phyloP scores from a whole-genome alignment of 2,329 filamentous ascomycete genomes.

The Fulvia fulva region DNA sequence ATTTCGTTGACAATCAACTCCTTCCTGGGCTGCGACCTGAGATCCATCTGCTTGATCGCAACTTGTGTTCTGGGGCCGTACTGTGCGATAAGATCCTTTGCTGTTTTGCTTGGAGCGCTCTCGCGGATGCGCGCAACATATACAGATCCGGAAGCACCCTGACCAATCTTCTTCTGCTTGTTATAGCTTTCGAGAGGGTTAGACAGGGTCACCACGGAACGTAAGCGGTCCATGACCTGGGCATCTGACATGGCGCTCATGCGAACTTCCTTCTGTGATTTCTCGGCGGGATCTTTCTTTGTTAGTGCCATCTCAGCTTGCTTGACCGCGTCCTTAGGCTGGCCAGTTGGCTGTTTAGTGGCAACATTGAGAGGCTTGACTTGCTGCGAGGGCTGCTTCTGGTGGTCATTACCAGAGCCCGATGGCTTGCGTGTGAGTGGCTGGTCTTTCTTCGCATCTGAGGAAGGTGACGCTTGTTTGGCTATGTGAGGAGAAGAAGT shows the following conservation, averaged over 20 bases:
- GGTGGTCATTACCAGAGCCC: constrained; percentile 23
- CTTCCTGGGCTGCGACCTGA: constrained; percentile 93
- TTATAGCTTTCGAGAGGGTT: constrained; percentile 93
- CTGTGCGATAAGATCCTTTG: constrained; percentile 71
- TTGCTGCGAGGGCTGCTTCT: constrained; percentile 25
- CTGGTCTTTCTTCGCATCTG: constrained; percentile 23
- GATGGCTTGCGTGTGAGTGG: constrained; percentile 30
- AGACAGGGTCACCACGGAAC: constrained; percentile 91
- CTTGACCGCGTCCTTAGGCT: constrained; percentile 66
- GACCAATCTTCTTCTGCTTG: constrained; percentile 99
- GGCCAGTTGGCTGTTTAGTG: constrained; percentile 45
- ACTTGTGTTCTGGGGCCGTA: constrained; percentile 83
- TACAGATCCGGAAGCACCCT: constrained; percentile 95
- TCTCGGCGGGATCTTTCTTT: constrained; percentile 67
- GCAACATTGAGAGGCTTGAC: constrained; percentile 54
- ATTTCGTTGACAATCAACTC: constrained; percentile 99
- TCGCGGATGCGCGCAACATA: constrained; percentile 97
- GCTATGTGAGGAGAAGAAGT: constrained; percentile 28
- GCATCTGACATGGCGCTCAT: constrained; percentile 98
- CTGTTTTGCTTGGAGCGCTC: constrained; percentile 73
- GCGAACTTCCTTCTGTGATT: constrained; percentile 80
- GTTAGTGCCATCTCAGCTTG: constrained; percentile 86
- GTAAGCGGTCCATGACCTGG: constrained; percentile 94
- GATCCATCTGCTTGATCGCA: constrained; percentile 99
- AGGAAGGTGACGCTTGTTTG: constrained; percentile 24